A percentile compares a stretch with the other conserved stretches of the same genome.
Evolutionary conservation across 108 stramenopile species (phyloP).

Genomic region (Discostella pseudostelligera): DNA sequence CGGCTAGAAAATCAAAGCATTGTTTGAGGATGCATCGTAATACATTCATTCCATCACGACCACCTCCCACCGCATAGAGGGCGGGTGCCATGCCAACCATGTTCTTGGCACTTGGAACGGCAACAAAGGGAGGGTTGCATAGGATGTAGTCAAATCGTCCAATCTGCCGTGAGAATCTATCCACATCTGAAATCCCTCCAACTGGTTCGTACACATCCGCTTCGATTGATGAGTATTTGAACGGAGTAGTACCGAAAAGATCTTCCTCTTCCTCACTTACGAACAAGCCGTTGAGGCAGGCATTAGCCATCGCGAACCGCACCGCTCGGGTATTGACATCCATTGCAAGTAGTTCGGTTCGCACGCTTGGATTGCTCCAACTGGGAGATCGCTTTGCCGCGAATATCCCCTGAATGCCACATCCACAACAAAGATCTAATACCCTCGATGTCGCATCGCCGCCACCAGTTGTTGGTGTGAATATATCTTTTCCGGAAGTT

Average conservation of each 20-base stretch:
- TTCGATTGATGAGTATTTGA: conserved; percentile 1
- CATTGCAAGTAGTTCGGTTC: conserved; percentile 5
- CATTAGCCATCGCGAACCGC: conserved; percentile 32
- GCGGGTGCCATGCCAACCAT: conserved; percentile 7
- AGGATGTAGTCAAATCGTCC: conserved; percentile 24
- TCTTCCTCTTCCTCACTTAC: too few species aligned
- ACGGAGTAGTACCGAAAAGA: neutral
- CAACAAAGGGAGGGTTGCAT: conserved; percentile 43
- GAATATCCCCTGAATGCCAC: conserved; percentile 46
- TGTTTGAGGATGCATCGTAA: conserved; percentile 11
- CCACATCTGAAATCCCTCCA: conserved; percentile 4
- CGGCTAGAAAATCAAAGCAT: neutral
- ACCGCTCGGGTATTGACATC: conserved; percentile 33
- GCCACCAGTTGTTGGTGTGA: conserved; percentile 1
- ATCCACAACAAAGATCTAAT: conserved; percentile 43
- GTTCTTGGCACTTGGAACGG: conserved; percentile 14
- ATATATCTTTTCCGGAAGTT: conserved; percentile 18
- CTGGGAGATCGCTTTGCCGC: conserved; percentile 9
- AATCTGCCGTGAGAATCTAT: neutral
- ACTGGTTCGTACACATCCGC: conserved; percentile 4
- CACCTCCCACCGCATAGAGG: conserved; percentile 39
- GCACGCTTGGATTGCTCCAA: conserved; percentile 2
- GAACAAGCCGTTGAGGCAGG: conserved; percentile 11
- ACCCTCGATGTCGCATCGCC: neutral
- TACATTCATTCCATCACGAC: conserved; percentile 25